These are phyloP conservation scores for Populus deltoides DNA, from an alignment of 345 rosid species.

Conservation along the genomic window DNA sequence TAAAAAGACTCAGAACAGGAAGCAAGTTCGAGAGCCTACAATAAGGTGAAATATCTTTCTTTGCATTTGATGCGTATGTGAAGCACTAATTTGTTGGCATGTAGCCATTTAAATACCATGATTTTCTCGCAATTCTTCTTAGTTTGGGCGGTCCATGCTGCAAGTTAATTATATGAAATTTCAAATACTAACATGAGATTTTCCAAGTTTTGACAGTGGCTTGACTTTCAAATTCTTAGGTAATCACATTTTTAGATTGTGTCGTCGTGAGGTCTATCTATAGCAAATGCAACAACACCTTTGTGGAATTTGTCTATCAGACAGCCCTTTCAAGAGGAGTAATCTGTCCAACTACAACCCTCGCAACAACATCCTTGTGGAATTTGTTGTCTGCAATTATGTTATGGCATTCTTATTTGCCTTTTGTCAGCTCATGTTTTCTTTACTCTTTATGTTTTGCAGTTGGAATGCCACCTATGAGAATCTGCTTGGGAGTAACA, in stretches of 20 bases:
- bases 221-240: background rate
- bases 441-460: background rate
- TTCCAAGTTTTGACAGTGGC: background rate
- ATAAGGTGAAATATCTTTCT: conserved; percentile 46
- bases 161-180: background rate
- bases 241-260: background rate
- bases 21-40: conserved; percentile 54
- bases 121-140: background rate
- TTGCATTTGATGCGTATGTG: background rate
- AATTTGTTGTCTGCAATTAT: conserved; percentile 1
- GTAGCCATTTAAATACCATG: background rate
- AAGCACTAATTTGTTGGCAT: background rate
- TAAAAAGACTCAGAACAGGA: conserved; percentile 34
- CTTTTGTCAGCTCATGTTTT: background rate
- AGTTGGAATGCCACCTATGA: conserved; percentile 49
- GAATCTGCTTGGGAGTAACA: conserved; percentile 47
- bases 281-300: background rate
- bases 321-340: background rate
- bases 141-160: background rate
- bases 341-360: background rate
- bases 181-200: no score
- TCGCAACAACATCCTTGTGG: no score
- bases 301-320: background rate
- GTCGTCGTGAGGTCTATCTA: background rate
- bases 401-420: background rate